A percentile compares a stretch with the other conserved stretches of the same genome.
These are phyloP conservation scores for Leccinum rimulosum DNA, from an alignment of 768 basidiomycete genomes.

Conservation along the genomic window DNA sequence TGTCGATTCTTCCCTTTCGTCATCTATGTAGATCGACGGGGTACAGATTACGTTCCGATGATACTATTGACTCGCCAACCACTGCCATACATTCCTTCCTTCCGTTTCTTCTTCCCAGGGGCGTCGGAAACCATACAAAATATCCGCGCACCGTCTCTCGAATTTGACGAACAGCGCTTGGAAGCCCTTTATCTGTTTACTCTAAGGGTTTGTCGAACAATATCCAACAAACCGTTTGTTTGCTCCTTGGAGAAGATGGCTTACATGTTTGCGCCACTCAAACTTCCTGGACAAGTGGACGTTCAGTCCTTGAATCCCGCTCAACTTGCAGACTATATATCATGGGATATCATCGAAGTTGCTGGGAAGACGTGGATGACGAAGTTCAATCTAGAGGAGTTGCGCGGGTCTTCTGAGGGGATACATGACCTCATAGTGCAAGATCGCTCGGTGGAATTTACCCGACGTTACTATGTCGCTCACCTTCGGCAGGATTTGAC, in stretches of 20 bases:
- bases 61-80: constrained; percentile 65
- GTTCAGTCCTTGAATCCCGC: constrained; percentile 20
- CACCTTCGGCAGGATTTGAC: constrained; percentile 63
- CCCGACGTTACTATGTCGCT: constrained; percentile 61
- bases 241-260: constrained; percentile 52
- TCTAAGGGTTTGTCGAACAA: constrained; percentile 54
- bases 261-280: constrained; percentile 69
- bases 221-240: constrained; percentile 67
- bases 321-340: constrained; percentile 46
- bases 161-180: constrained; percentile 45
- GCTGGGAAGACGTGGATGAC: constrained; percentile 53
- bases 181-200: constrained; percentile 59
- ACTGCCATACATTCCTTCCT: constrained; percentile 52
- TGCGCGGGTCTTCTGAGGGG: constrained; percentile 30
- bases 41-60: constrained; percentile 52
- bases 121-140: constrained; percentile 42
- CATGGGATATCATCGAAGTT: constrained; percentile 59
- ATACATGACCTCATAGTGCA: constrained; percentile 68
- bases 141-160: constrained; percentile 47
- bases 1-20: constrained; percentile 39
- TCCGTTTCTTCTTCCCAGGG: constrained; percentile 62
- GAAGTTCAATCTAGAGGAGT: constrained; percentile 42
- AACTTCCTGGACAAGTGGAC: constrained; percentile 28
- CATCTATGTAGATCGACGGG: constrained; percentile 29
- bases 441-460: constrained; percentile 75